Conservation (phyloP, 1,139 yeast species). For the Saccharomyces hybrid region DNA sequence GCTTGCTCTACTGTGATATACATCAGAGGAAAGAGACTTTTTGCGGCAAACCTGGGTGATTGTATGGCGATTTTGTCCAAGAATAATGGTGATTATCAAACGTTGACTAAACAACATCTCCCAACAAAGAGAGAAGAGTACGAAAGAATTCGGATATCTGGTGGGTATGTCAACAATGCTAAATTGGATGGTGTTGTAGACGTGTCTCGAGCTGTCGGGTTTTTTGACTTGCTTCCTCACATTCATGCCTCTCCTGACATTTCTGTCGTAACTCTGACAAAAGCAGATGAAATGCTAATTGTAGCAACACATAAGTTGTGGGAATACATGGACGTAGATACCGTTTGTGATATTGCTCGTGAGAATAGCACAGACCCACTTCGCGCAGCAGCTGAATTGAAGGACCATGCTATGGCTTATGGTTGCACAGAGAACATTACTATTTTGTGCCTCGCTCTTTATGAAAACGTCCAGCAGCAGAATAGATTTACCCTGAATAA, state of each 20-base stretch:
- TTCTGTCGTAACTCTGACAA: constrained; percentile 50
- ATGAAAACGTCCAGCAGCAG: constrained; percentile 39
- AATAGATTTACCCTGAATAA: constrained; percentile 33
- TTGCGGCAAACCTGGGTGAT: constrained; percentile 88
- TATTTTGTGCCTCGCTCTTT: constrained; percentile 70
- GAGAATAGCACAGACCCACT: constrained; percentile 78
- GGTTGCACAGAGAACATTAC: constrained; percentile 82
- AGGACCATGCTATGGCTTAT: constrained; percentile 91
- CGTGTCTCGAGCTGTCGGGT: constrained; percentile 89
- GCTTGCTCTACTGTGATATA: constrained; percentile 78
- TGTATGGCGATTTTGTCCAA: constrained; percentile 73
- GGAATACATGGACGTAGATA: constrained; percentile 75
- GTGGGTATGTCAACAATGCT: constrained; percentile 86
- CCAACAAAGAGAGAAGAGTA: constrained; percentile 77
- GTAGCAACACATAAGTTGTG: constrained; percentile 78
- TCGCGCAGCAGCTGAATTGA: constrained; percentile 84
- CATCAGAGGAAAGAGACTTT: constrained; percentile 60
- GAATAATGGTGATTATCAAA: constrained; percentile 69
- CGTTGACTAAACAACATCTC: constrained; percentile 72
- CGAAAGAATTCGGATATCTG: constrained; percentile 80
- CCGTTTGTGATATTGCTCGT: constrained; percentile 85
- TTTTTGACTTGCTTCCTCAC: constrained; percentile 77
- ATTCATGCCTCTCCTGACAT: constrained; percentile 85
- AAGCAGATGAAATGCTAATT: constrained; percentile 78
- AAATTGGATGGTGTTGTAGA: constrained; percentile 74